Conservation (phyloP, 805 yeast genomes). For the Suhomyces faveliae region DNA sequence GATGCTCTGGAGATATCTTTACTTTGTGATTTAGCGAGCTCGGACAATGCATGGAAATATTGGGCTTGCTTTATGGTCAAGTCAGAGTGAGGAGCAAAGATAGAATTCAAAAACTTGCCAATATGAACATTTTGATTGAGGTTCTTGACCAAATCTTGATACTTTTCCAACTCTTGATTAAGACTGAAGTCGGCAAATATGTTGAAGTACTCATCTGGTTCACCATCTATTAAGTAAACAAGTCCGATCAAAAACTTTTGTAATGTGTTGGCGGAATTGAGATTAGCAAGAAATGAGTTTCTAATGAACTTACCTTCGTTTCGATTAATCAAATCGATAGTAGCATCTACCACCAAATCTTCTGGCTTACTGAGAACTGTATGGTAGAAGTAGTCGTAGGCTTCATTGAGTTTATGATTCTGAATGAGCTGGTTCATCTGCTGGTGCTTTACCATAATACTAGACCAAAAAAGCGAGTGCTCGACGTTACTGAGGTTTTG, state of each 20-base stretch:
- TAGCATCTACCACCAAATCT: conserved; percentile 37
- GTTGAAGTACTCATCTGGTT: conserved; percentile 21
- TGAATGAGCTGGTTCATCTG: conserved; percentile 18
- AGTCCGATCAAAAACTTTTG: conserved; percentile 35
- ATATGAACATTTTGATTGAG: conserved; percentile 6
- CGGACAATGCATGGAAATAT: conserved; percentile 32
- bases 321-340: conserved; percentile 27
- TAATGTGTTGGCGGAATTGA: conserved; percentile 14
- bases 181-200: conserved; percentile 23
- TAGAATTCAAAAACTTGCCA: conserved; percentile 21
- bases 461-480: conserved; percentile 32
- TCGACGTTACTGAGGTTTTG: conserved; percentile 17
- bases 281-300: conserved; percentile 29
- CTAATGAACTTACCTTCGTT: conserved; percentile 43
- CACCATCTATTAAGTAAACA: conserved; percentile 29
- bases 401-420: conserved; percentile 18
- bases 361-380: conserved; percentile 17
- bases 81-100: conserved; percentile 15
- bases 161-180: conserved; percentile 13
- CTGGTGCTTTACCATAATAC: conserved; percentile 20
- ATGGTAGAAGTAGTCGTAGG: conserved; percentile 27
- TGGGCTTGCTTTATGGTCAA: conserved; percentile 18
- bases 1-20: conserved; percentile 1
- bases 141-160: background rate
- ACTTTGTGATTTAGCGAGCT: conserved; percentile 20